These are phyloP conservation scores for Penicillium turbatum DNA, from an alignment of 495 filamentous ascomycete species.

Conservation along the genomic window DNA sequence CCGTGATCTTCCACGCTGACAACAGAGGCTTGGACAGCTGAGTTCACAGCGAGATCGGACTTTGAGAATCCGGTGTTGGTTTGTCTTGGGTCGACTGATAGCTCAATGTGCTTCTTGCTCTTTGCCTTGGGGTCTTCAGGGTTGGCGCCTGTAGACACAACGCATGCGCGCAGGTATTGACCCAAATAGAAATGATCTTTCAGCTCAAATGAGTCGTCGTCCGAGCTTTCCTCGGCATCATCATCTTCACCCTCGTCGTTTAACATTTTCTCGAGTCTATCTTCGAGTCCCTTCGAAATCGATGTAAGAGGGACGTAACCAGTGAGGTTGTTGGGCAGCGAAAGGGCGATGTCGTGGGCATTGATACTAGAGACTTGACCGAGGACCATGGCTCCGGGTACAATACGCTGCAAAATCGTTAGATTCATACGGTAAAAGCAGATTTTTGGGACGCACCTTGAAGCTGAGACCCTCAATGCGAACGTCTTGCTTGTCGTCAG, in stretches of 20 bases:
- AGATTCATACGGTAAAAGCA: constrained; percentile 20
- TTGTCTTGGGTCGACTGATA: constrained; percentile 71
- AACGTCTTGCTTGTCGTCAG: constrained; percentile 49
- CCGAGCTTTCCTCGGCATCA: constrained; percentile 48
- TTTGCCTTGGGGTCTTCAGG: constrained; percentile 57
- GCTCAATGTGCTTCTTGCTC: constrained; percentile 73
- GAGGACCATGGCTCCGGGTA: constrained; percentile 78
- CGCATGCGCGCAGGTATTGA: constrained; percentile 83
- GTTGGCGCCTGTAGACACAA: constrained; percentile 61
- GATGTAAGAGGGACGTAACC: constrained; percentile 89
- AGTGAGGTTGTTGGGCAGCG: constrained; percentile 85
- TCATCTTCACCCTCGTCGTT: constrained; percentile 52
- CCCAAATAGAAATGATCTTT: constrained; percentile 72
- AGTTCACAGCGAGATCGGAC: constrained; percentile 64
- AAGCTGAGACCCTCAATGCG: constrained; percentile 84
- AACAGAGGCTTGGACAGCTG: constrained; percentile 81
- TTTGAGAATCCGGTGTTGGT: constrained; percentile 69
- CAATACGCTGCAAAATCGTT: constrained; percentile 62
- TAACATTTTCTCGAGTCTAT: constrained; percentile 60
- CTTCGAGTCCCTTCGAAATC: constrained; percentile 69
- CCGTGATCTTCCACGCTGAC: constrained; percentile 92
- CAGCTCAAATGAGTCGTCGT: constrained; percentile 60
- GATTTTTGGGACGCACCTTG: constrained; percentile 55
- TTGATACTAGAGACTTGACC: constrained; percentile 83
- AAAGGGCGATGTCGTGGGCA: constrained; percentile 67